Percentiles rank a stretch among this genome's conserved stretches.
These are phyloP conservation scores for Effrenium voratum DNA, from an alignment of 73 alveolate species.

Conservation along the genomic window DNA sequence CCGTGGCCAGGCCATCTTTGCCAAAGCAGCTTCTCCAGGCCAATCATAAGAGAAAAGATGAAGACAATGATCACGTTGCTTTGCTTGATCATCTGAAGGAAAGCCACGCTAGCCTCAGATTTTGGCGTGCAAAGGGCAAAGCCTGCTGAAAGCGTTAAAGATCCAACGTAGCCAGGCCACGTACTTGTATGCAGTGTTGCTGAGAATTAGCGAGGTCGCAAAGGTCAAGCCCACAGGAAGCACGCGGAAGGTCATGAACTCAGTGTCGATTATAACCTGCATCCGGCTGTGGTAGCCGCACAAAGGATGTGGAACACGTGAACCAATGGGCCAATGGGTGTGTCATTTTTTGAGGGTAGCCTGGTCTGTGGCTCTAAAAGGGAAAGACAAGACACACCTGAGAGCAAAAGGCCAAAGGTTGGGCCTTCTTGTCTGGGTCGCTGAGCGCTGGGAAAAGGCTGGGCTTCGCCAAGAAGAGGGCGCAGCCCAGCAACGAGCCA, in stretches of 20 bases:
- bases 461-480: constrained; percentile 37
- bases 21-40: constrained; percentile 34
- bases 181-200: constrained; percentile 75
- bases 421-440: constrained; percentile 74
- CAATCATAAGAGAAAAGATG: constrained; percentile 49
- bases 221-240: constrained; percentile 75
- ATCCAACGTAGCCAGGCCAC: background rate
- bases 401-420: background rate
- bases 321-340: background rate
- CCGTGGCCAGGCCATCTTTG: background rate
- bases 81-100: constrained; percentile 90
- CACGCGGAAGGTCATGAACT: background rate
- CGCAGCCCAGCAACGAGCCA: constrained; percentile 42
- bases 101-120: constrained; percentile 77
- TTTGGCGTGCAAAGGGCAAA: background rate
- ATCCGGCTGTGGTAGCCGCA: background rate
- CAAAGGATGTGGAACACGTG: background rate
- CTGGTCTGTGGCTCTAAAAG: background rate
- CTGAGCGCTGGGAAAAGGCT: constrained; percentile 78
- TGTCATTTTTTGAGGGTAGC: background rate
- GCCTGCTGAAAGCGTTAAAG: background rate
- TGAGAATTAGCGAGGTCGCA: constrained; percentile 20
- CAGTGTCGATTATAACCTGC: constrained; percentile 14
- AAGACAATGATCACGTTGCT: constrained; percentile 92
- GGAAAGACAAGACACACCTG: background rate